Evolutionary conservation across 2,329 filamentous ascomycete species (phyloP), one percentile per base, ranked within the genome.

Genomic region (Albophoma yamanashiensis): DNA sequence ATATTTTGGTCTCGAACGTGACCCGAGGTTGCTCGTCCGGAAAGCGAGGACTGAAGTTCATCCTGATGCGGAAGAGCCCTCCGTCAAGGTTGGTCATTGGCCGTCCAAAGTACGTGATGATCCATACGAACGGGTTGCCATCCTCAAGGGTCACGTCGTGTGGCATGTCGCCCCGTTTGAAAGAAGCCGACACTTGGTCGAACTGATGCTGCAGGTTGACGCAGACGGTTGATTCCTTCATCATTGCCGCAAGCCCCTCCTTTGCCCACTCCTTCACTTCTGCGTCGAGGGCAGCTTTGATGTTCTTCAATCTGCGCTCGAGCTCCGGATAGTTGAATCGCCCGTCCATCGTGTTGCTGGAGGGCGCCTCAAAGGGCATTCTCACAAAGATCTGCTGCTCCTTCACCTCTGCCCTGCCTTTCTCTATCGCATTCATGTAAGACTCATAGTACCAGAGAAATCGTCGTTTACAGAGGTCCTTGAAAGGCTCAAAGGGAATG

Each of bases 361-460:
- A 82, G 1, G 63, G 62, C 1, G 67, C 61, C 70, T 99, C 94
- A 65, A 99, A 99, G 0, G 91, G 90, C 91, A 96, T 96, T 57
- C 82, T 82, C n/a, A 77, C 73, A 68, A 99, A 97, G 0, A 71
- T 63, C 43, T 84, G 76, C 3, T 84, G 82, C 62, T 88, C 84
- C 62, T 82, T 81, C 59, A 87, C 83, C 65, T 89, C 84, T 34
- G 77, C 72, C 66, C 79, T 82, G 36, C 87, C 89, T 62, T 85
- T 81, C 43, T 85, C 79, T 58, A 96, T 86, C 1, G 88, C 82
- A 4, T 82, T 77, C 27, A 94, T 77, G 69, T 97, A 97, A 3
- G 89, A 89, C 65, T 95, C 89, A 72, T 90, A 96, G 75, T 97
- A 97, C 94, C 94, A 97, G 17, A 97, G 78, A 70, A 97, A 97